A percentile compares a stretch with the other conserved stretches of the same genome.
Evolutionary conservation across 2,329 filamentous ascomycete genomes (phyloP).

Genomic region (Ascochyta koolunga): DNA sequence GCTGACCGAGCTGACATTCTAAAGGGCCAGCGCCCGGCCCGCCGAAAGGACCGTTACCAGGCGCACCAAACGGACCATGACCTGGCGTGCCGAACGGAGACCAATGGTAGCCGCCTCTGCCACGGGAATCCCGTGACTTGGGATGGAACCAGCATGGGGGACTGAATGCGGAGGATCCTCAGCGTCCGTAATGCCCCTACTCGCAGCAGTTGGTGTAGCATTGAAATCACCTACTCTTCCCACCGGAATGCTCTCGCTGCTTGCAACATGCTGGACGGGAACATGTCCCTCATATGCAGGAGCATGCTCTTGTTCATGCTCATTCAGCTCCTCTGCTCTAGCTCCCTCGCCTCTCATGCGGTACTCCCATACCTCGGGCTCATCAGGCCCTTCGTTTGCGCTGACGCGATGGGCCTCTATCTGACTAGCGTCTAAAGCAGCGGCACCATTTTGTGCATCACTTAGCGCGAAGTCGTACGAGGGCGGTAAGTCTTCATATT

Average conservation of each 20-base stretch:
- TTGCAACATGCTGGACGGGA: slow-evolving; percentile 34
- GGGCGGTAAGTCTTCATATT: slow-evolving; percentile 46
- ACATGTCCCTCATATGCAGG: slow-evolving; percentile 30
- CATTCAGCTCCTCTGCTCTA: slow-evolving; percentile 16
- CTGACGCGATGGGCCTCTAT: slow-evolving; percentile 37
- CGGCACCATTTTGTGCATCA: slow-evolving; percentile 35
- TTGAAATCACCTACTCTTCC: slow-evolving; percentile 18
- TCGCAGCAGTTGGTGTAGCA: not conserved
- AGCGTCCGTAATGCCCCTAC: not conserved
- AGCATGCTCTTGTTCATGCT: slow-evolving; percentile 24
- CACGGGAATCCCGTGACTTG: not conserved
- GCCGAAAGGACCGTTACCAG: slow-evolving; percentile 17
- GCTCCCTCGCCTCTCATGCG: slow-evolving; percentile 26
- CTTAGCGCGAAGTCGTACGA: slow-evolving; percentile 46
- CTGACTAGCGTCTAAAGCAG: slow-evolving; percentile 34
- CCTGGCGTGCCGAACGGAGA: slow-evolving; percentile 23
- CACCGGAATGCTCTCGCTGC: slow-evolving; percentile 30
- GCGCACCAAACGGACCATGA: slow-evolving; percentile 16
- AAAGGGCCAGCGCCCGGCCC: slow-evolving; percentile 10
- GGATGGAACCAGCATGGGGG: slow-evolving; percentile 14
- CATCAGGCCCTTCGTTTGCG: slow-evolving; percentile 27
- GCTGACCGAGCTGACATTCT: not conserved
- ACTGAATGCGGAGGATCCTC: slow-evolving; percentile 38
- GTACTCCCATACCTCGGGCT: slow-evolving; percentile 36
- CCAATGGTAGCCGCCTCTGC: slow-evolving; percentile 13